Evolutionary conservation across 2,329 filamentous ascomycete species (phyloP).

Genomic region (Byssochlamys sp.): DNA sequence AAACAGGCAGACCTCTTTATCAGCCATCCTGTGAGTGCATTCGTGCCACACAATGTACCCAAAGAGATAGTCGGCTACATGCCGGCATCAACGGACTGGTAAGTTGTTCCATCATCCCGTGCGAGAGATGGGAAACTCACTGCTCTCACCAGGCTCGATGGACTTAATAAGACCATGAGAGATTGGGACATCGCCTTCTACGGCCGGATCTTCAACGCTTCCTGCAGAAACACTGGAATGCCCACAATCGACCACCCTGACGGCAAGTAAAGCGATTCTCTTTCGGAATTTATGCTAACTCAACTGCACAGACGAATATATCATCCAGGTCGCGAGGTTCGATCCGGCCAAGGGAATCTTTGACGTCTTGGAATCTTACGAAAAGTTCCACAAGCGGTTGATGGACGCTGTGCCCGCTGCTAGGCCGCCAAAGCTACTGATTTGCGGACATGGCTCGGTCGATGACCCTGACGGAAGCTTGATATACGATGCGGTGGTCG

Average conservation of each 20-base stretch:
- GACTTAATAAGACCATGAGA: conserved; percentile 65
- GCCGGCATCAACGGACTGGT: conserved; percentile 74
- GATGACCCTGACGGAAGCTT: conserved; percentile 68
- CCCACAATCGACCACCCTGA: conserved; percentile 30
- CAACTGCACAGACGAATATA: conserved; percentile 53
- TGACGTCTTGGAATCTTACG: conserved; percentile 66
- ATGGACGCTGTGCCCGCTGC: conserved; percentile 40
- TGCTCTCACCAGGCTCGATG: conserved; percentile 51
- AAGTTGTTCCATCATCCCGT: conserved; percentile 11
- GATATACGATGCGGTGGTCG: conserved; percentile 63
- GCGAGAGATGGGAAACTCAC: conserved; percentile 8
- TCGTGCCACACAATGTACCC: conserved; percentile 62
- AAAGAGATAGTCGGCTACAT: conserved; percentile 61
- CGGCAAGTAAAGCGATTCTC: conserved; percentile 11
- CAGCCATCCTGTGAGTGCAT: conserved; percentile 66
- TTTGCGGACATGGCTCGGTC: conserved; percentile 69
- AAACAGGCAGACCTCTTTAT: conserved; percentile 67
- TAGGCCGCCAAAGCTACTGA: conserved; percentile 58
- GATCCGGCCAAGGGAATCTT: conserved; percentile 76
- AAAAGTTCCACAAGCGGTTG: conserved; percentile 56
- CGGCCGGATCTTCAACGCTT: conserved; percentile 61
- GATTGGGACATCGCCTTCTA: conserved; percentile 66
- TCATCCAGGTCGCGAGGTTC: conserved; percentile 71
- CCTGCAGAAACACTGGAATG: conserved; percentile 47
- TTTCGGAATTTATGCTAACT: conserved; percentile 34